Evolutionary conservation across 2,329 filamentous ascomycete genomes (phyloP), one percentile per base, ranked within the genome.

Genomic region (Coccinonectria pachysandricola): DNA sequence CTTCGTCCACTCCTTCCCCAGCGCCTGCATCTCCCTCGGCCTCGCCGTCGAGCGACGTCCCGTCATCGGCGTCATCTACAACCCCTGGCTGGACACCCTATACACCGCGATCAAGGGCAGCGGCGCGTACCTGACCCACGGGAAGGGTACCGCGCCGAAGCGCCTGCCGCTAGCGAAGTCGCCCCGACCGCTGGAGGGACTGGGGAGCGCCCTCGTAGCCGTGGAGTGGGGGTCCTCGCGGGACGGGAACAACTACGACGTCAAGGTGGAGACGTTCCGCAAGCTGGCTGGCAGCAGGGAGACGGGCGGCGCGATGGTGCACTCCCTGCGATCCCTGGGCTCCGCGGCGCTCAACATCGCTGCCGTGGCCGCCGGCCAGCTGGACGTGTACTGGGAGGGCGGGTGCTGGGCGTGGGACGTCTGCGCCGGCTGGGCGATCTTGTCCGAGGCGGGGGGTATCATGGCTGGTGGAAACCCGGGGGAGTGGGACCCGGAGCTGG

Each of bases 351-450:
- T 88, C 43, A 87, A 87, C 51, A 53, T 87, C 11, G 83, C 79
- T 31, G 68, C 65, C 19, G 76, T 84, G 4, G 82, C 82, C 3
- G 69, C 72, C 7, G 82, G 82, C 0, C 67, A 75, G 50, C 42
- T 84, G 14, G 82, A 88, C 49, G 44, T 73, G 12, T 88, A 84
- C 50, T 88, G 82, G 82, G 82, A 88, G 56, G 80, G 78, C 19
- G 82, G 83, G 1, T 85, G 79, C 53, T 88, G 80, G 71, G 79
- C 81, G 2, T 88, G 82, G 82, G 82, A 88, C 50, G 82, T 88
- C 3, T 83, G 79, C 47, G 83, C 83, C 5, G 82, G 76, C 0
- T 87, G 81, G 82, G 74, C 77, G 31, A 77, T 88, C 34, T 57
- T 88, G 14, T 58, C 60, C 15, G 82, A 88, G 59, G 79, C 81